Evolutionary conservation across 495 filamentous ascomycete species (phyloP), one percentile per base, ranked within the genome.

Genomic region (Penicillium paxilli): DNA sequence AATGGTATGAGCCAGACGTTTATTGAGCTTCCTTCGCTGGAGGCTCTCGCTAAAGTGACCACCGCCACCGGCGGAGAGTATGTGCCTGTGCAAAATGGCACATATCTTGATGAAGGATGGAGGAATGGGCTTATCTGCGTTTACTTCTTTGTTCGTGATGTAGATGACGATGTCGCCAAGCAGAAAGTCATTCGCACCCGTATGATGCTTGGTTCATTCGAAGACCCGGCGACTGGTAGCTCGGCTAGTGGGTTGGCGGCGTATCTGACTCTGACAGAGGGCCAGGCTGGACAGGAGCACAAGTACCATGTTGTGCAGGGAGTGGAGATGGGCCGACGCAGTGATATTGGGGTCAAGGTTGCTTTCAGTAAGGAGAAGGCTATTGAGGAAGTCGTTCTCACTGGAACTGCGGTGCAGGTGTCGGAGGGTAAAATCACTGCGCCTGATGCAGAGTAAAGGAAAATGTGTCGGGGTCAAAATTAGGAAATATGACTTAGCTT

Each of bases 281-380:
- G 56, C 1, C 50, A 54, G 44, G 59, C 59, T 24, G 60, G 68
- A n/a, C 52, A 55, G 51, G 32, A 54, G 20, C 59, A 64, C 38
- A 68, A 60, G 55, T 86, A 81, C 59, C 69, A 70, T 41, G 62
- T 92, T 48, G 81, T 80, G 57, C 89, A 92, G 71, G 89, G 89
- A 0, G 84, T 91, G 11, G 88, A 92, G 72, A 92, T 91, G 85
- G 88, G 86, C 0, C 71, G 88, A 52, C 71, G 69, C 58, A 91
- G 87, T 72, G 78, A 81, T 41, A 84, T 85, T 55, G 69, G 69
- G 4, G 65, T 80, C 33, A 72, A 66, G 25, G 77, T 80, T 45
- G 67, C 52, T 16, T 59, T 73, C 58, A 63, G 60, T 28, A 44
- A 46, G 17, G 58, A 67, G 37, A 66, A 64, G 19, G 50, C 30